These are phyloP conservation scores for Aspergillus japonicus DNA, from an alignment of 2,329 filamentous ascomycete species.

Conservation along the genomic window DNA sequence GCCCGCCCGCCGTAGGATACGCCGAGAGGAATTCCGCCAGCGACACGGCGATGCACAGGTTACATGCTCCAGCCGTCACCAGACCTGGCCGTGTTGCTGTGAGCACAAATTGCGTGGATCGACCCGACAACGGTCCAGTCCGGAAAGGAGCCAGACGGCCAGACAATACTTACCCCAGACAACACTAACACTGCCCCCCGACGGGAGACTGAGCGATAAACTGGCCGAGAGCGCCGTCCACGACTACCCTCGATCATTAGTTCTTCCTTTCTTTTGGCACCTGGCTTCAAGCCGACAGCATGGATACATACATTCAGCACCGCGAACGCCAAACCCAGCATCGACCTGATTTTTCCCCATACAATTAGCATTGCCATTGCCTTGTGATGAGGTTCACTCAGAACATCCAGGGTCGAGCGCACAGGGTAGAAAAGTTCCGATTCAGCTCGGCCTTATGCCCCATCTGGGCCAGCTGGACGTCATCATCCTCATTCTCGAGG, in stretches of 20 bases:
- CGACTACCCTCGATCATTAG: slow-evolving; percentile 32
- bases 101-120: background rate
- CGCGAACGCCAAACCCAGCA: slow-evolving; percentile 61
- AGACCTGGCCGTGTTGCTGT: slow-evolving; percentile 35
- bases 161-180: slow-evolving; percentile 61
- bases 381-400: too few relatives aligned
- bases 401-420: background rate
- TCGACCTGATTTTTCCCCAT: slow-evolving; percentile 37
- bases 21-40: slow-evolving; percentile 69
- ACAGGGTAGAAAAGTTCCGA: slow-evolving; percentile 56
- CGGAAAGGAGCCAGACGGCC: background rate
- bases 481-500: slow-evolving; percentile 29
- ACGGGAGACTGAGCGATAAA: slow-evolving; percentile 62
- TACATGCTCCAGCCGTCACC: slow-evolving; percentile 64
- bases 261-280: too few relatives aligned
- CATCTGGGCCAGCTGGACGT: slow-evolving; percentile 48
- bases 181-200: slow-evolving; percentile 69
- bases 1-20: slow-evolving; percentile 59
- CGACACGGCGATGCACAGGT: slow-evolving; percentile 66
- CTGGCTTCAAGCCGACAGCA: too few relatives aligned
- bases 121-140: too few relatives aligned
- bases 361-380: too few relatives aligned
- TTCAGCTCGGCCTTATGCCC: slow-evolving; percentile 58
- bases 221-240: slow-evolving; percentile 62
- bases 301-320: slow-evolving; percentile 51